Evolutionary conservation across 768 basidiomycete genomes (phyloP).

Genomic region (Lactifluus subvellereus): DNA sequence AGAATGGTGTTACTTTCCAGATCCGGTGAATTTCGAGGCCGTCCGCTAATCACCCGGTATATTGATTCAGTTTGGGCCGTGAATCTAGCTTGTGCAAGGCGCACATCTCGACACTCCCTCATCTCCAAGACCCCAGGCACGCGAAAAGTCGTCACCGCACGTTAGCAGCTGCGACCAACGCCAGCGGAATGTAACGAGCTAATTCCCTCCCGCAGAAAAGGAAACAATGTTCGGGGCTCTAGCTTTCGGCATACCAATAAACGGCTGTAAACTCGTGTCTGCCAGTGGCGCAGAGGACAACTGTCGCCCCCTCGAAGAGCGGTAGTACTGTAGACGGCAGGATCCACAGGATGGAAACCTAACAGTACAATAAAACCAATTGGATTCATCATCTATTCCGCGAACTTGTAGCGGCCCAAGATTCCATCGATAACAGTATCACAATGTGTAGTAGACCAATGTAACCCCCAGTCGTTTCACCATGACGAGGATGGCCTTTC

Average conservation of each 20-base stretch:
- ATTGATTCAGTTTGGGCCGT: too few relatives aligned
- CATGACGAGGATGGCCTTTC: too few relatives aligned
- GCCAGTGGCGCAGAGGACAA: not conserved
- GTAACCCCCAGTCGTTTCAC: too few relatives aligned
- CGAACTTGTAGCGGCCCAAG: too few relatives aligned
- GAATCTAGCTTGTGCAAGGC: not conserved
- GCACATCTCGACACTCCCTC: not conserved
- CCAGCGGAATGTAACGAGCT: not conserved
- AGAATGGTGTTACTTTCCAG: too few relatives aligned
- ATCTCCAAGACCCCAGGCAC: not conserved
- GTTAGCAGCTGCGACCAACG: not conserved
- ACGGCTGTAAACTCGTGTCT: not conserved
- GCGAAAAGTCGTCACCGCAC: not conserved
- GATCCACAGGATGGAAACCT: too few relatives aligned
- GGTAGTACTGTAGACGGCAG: not conserved
- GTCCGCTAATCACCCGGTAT: too few relatives aligned
- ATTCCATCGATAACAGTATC: too few relatives aligned
- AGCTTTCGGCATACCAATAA: not conserved
- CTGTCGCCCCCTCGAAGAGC: not conserved
- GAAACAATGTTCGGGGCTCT: not conserved
- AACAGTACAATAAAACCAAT: too few relatives aligned
- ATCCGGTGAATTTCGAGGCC: too few relatives aligned
- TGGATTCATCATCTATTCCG: too few relatives aligned
- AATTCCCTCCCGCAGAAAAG: not conserved
- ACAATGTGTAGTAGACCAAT: too few relatives aligned